A percentile compares a stretch with the other conserved stretches of the same genome.
Evolutionary conservation across 2,329 filamentous ascomycete species (phyloP).

Genomic region (Colletotrichum kahawae): DNA sequence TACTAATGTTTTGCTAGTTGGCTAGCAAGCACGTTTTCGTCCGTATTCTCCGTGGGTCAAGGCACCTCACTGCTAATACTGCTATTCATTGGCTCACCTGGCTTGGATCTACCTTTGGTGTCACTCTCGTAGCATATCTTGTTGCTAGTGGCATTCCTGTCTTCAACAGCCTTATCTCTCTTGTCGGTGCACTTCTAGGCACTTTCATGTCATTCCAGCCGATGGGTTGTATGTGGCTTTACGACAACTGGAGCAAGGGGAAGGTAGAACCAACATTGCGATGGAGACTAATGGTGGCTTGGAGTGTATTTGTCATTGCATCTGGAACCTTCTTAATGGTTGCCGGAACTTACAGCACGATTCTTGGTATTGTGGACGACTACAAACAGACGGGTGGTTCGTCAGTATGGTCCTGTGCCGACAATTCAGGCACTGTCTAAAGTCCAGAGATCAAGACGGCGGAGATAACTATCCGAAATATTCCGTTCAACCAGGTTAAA

Average conservation of each 20-base stretch:
- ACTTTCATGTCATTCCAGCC: conserved; percentile 35
- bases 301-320: conserved; percentile 24
- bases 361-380: conserved; percentile 8
- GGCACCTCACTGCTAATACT: conserved; percentile 31
- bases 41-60: conserved; percentile 31
- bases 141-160: conserved; percentile 29
- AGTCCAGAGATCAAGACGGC: not conserved
- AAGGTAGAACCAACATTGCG: not conserved
- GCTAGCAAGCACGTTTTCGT: conserved; percentile 34
- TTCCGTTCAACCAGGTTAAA: not conserved
- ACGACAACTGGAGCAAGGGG: conserved; percentile 29
- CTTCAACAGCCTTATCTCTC: conserved; percentile 29
- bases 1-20: not conserved
- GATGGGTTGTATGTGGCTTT: conserved; percentile 33
- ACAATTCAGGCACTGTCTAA: conserved; percentile 7
- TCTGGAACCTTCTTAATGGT: conserved; percentile 8
- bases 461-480: not conserved
- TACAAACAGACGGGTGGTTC: conserved; percentile 1
- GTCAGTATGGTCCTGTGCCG: conserved; percentile 19
- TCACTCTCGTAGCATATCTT: conserved; percentile 26
- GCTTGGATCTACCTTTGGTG: conserved; percentile 27
- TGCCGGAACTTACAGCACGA: conserved; percentile 16
- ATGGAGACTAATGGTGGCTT: conserved; percentile 23
- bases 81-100: conserved; percentile 33
- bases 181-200: conserved; percentile 33